Evolutionary conservation across 106 monocot species (phyloP), one percentile per base, ranked within the genome.

Genomic region (Gastrodia elata): DNA sequence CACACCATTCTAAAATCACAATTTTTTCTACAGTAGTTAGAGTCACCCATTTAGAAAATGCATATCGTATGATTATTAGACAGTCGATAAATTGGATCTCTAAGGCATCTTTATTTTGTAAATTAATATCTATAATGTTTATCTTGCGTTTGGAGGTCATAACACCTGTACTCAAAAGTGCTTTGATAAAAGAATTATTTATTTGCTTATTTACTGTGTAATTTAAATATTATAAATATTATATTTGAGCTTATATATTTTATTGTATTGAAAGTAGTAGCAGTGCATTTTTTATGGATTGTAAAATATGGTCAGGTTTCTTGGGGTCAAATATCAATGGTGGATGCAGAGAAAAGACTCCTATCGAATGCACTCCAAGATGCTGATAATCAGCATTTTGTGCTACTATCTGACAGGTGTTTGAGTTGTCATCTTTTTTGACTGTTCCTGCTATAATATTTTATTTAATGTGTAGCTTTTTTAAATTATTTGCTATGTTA

Each of bases 261-360:
- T 52, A n/a, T 52, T 52, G n/a, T 20, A 24, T 10, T n/a, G 30
- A 59, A 28, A 44, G 10, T 30, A n/a, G 39, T 14, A 59, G 58
- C 25, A 65, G 28, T 8, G 6, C 35, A 4, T 20, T 38, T 16
- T 14, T 49, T 24, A n/a, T 39, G 10, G 22, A 38, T 72, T 44
- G 11, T 14, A 61, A 25, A 61, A 68, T 82, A n/a, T 55, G 36
- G 76, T 72, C 65, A 91, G 91, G 91, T 88, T 18, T 44, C 20
- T 0, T 88, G 91, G 91, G 91, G 88, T 39, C 79, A 86, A 73
- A 88, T 86, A 70, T 91, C 91, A 40, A 91, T 91, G 91, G 77
- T 91, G 74, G 82, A 88, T 84, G 91, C 91, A 68, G 91, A 88
- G 78, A 91, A 78, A 70, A 88, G 91, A 22, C 84, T 91, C 42